These are phyloP conservation scores for Neurospora sp. DNA, from an alignment of 495 filamentous ascomycete species.

Conservation along the genomic window DNA sequence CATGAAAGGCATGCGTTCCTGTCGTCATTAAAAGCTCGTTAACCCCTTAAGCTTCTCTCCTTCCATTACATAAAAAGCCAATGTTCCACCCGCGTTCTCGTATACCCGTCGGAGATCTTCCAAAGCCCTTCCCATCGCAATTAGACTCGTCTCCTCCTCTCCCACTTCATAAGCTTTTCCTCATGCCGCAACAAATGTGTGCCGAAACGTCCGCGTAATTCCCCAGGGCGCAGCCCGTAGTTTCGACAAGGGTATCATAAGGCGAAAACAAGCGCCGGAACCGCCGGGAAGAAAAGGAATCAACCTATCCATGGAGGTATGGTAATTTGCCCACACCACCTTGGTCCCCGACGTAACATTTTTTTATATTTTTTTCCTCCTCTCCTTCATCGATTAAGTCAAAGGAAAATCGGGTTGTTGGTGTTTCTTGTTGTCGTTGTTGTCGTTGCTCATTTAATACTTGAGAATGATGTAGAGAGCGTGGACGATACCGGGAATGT, in stretches of 20 bases:
- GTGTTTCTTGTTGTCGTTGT: not conserved
- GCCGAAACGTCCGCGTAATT: not conserved
- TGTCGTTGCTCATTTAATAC: conserved; percentile 23
- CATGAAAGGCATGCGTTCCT: not conserved
- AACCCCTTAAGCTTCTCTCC: not conserved
- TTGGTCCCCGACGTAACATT: not conserved
- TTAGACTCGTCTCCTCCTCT: not conserved
- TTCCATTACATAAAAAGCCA: not conserved
- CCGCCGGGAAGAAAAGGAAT: not conserved
- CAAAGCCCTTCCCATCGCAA: not conserved
- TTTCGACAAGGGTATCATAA: conserved; percentile 1
- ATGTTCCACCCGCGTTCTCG: not conserved
- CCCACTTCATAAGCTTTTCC: not conserved
- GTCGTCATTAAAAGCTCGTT: not conserved
- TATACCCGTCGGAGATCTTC: not conserved
- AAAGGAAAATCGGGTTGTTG: not conserved
- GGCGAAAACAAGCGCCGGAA: not conserved
- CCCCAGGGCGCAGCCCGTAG: not conserved
- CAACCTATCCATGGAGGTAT: not conserved
- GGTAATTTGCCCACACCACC: not conserved
- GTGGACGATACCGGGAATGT: conserved; percentile 56
- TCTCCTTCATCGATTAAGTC: not conserved
- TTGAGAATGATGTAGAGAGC: conserved; percentile 47
- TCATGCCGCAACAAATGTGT: not conserved
- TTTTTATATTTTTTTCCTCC: not conserved